Evolutionary conservation across 2,329 filamentous ascomycete species (phyloP).

Genomic region (Curvularia sp.): DNA sequence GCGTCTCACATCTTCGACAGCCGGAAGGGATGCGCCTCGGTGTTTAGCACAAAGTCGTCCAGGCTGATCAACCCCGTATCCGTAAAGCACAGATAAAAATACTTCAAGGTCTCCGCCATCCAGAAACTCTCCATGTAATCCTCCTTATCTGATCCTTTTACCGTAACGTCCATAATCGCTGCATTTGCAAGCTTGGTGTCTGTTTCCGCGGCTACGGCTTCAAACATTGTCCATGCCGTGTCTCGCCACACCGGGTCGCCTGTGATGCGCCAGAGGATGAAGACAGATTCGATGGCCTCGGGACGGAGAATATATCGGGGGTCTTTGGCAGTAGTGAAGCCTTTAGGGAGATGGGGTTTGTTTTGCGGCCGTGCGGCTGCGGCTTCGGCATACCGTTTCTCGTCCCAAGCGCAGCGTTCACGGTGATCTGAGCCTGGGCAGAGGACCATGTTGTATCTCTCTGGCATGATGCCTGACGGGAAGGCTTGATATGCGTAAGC

Average conservation of each 20-base stretch:
- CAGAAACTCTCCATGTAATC: conserved; percentile 57
- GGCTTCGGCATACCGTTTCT: conserved; percentile 42
- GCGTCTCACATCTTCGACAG: conserved; percentile 25
- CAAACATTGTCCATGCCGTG: conserved; percentile 59
- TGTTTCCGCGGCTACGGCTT: conserved; percentile 50
- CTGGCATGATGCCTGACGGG: conserved; percentile 67
- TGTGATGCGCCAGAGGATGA: conserved; percentile 66
- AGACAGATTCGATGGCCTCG: conserved; percentile 67
- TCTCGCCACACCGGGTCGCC: conserved; percentile 57
- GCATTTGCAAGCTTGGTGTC: conserved; percentile 54
- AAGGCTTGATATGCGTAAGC: conserved; percentile 66
- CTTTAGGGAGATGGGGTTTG: conserved; percentile 53
- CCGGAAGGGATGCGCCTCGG: conserved; percentile 59
- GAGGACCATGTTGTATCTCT: conserved; percentile 61
- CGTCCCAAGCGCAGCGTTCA: conserved; percentile 59
- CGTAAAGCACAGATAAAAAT: conserved; percentile 59
- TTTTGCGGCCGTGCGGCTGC: conserved; percentile 25
- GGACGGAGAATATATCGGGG: conserved; percentile 58
- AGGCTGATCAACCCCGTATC: conserved; percentile 54
- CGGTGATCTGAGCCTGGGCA: conserved; percentile 49
- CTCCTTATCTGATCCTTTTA: conserved; percentile 28
- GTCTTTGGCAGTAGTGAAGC: conserved; percentile 54
- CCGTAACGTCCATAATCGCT: conserved; percentile 54
- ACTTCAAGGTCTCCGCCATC: conserved; percentile 60
- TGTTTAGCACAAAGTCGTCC: conserved; percentile 60